Evolutionary conservation across 2,329 filamentous ascomycete species (phyloP).

Genomic region (Gyromitra esculenta): DNA sequence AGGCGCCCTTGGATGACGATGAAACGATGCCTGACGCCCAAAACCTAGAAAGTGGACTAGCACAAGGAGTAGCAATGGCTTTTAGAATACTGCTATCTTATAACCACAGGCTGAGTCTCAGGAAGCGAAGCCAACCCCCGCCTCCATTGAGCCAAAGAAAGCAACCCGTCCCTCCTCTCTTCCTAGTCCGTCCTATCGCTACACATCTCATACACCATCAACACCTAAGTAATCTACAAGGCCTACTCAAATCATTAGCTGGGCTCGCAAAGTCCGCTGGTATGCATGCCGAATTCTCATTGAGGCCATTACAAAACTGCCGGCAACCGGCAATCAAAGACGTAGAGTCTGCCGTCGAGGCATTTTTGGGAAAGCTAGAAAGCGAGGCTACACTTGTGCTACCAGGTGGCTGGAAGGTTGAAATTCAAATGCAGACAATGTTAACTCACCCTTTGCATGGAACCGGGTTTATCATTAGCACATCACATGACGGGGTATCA

Average conservation of each 20-base stretch:
- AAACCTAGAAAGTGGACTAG: slow-evolving; percentile 65
- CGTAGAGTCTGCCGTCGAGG: slow-evolving; percentile 62
- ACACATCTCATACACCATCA: slow-evolving; percentile 55
- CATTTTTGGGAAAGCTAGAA: slow-evolving; percentile 62
- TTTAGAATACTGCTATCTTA: slow-evolving; percentile 81
- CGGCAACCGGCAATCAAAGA: slow-evolving; percentile 54
- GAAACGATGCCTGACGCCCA: slow-evolving; percentile 58
- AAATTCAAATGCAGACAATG: slow-evolving; percentile 55
- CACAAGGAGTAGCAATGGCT: slow-evolving; percentile 72
- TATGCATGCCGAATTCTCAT: slow-evolving; percentile 49
- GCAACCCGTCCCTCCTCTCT: slow-evolving; percentile 65
- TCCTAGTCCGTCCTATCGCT: slow-evolving; percentile 69
- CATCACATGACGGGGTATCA: slow-evolving; percentile 56
- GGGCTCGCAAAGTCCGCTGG: slow-evolving; percentile 54
- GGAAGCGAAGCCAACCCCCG: slow-evolving; percentile 73
- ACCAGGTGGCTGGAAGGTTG: slow-evolving; percentile 56
- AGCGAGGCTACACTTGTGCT: slow-evolving; percentile 61
- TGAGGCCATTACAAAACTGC: slow-evolving; percentile 53
- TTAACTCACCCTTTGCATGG: slow-evolving; percentile 55
- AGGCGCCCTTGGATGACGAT: slow-evolving; percentile 57
- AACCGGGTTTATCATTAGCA: slow-evolving; percentile 56
- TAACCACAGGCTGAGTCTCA: slow-evolving; percentile 79
- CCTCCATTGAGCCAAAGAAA: slow-evolving; percentile 66
- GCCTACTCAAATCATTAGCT: slow-evolving; percentile 54
- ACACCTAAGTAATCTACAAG: slow-evolving; percentile 52